These are phyloP conservation scores for Jaenimonas drosophilae DNA, from an alignment of 208 protist genomes.

Conservation along the genomic window DNA sequence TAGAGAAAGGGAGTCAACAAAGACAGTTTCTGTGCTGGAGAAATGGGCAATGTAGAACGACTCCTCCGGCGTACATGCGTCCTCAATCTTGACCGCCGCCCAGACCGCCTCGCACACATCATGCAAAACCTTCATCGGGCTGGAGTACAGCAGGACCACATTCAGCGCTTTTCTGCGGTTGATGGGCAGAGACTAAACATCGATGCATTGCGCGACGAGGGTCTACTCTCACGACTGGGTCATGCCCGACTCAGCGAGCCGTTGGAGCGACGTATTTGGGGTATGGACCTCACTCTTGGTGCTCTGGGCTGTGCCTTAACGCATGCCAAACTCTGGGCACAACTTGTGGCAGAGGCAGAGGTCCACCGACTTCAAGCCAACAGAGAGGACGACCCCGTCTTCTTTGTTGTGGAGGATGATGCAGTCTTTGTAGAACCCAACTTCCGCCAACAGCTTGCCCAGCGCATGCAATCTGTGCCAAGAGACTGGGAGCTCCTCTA, in stretches of 20 bases:
- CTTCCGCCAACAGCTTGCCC: background rate
- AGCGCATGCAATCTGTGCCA: constrained; percentile 16
- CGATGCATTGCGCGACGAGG: constrained; percentile 13
- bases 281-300: constrained; percentile 72
- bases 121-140: constrained; percentile 18
- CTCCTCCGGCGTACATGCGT: too few relatives aligned
- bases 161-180: constrained; percentile 43
- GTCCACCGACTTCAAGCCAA: too few relatives aligned
- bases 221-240: constrained; percentile 55
- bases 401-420: constrained; percentile 5
- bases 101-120: constrained; percentile 43
- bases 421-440: background rate
- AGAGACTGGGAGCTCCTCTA: constrained; percentile 75
- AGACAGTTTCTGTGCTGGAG: too few relatives aligned
- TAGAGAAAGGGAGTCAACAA: too few relatives aligned
- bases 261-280: constrained; percentile 50
- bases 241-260: constrained; percentile 24
- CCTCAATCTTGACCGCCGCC: constrained; percentile 66
- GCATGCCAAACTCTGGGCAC: constrained; percentile 61
- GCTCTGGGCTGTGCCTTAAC: constrained; percentile 80
- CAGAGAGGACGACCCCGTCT: background rate
- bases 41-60: too few relatives aligned
- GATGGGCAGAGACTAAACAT: constrained; percentile 26
- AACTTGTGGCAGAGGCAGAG: background rate
- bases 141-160: constrained; percentile 14